A percentile compares a stretch with the other conserved stretches of the same genome.
phyloP scores from a whole-genome alignment of 305 asterid genomes.

The Fraxinus platypoda region DNA sequence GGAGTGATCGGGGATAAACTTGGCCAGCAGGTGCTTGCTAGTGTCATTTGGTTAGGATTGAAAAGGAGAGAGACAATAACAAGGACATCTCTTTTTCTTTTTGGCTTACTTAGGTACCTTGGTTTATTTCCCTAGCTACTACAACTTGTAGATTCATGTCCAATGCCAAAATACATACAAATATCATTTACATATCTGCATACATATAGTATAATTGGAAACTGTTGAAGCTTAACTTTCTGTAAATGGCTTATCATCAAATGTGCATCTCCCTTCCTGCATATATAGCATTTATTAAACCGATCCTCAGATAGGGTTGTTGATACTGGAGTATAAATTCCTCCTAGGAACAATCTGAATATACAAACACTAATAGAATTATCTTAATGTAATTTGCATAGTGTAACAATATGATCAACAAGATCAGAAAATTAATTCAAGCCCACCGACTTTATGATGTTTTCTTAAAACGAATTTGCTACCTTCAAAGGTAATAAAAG shows the following conservation, averaged over 20 bases:
- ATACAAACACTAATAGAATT: too few relatives aligned
- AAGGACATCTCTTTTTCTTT: slow-evolving; percentile 49
- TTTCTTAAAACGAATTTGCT: too few relatives aligned
- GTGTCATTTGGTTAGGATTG: slow-evolving; percentile 50
- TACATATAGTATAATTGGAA: background rate
- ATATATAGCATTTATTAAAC: background rate
- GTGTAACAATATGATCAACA: too few relatives aligned
- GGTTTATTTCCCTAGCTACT: slow-evolving; percentile 37
- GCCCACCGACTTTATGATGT: too few relatives aligned
- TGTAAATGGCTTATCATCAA: background rate
- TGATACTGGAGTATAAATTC: too few relatives aligned
- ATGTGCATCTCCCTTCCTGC: background rate
- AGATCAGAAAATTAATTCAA: too few relatives aligned
- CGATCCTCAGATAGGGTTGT: background rate
- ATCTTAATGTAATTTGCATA: too few relatives aligned
- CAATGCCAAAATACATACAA: slow-evolving; percentile 15
- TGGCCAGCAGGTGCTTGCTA: slow-evolving; percentile 34
- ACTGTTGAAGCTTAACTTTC: background rate
- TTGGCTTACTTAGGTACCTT: slow-evolving; percentile 32
- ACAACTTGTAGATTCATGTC: slow-evolving; percentile 24
- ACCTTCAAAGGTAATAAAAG: too few relatives aligned
- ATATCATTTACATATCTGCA: background rate
- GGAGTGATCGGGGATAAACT: slow-evolving; percentile 38
- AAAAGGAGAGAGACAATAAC: slow-evolving; percentile 37
- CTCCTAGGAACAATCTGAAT: too few relatives aligned